Conservation (phyloP, 2,329 filamentous ascomycete genomes). For the Pseudocercospora macadamiae region DNA sequence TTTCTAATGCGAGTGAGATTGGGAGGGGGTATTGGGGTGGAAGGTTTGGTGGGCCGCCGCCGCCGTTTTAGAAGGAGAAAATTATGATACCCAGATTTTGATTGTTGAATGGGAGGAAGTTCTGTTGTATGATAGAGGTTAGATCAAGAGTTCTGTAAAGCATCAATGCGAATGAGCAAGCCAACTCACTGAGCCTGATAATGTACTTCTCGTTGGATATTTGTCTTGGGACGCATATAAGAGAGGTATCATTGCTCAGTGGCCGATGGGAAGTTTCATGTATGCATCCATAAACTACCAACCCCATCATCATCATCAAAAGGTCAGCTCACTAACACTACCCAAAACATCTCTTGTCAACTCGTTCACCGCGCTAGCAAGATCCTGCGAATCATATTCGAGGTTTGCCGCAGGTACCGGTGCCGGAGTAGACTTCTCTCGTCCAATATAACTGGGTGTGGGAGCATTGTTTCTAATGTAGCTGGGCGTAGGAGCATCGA, state of each 20-base stretch:
- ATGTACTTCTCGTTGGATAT: no score
- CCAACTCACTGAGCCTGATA: no score
- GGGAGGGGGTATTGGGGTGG: slow-evolving; percentile 30
- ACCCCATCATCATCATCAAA: not conserved
- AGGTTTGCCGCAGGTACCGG: not conserved
- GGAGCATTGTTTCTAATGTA: slow-evolving; percentile 3
- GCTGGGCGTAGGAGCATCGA: slow-evolving; percentile 8
- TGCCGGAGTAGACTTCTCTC: slow-evolving; percentile 2
- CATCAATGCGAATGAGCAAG: no score
- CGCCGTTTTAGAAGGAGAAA: not conserved
- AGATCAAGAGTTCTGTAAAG: no score
- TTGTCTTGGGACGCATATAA: no score
- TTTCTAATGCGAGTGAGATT: slow-evolving; percentile 31
- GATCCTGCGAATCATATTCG: slow-evolving; percentile 15
- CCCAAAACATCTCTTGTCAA: slow-evolving; percentile 15
- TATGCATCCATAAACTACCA: no score
- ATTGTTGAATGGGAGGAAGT: no score
- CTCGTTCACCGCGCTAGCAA: slow-evolving; percentile 10
- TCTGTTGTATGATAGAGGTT: no score
- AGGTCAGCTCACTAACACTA: slow-evolving; percentile 6
- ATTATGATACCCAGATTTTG: not conserved
- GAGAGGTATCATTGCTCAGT: no score
- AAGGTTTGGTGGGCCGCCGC: slow-evolving; percentile 1
- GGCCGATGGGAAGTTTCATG: no score
- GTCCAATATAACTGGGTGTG: slow-evolving; percentile 7